A percentile compares a stretch with the other conserved stretches of the same genome.
Evolutionary conservation across 2,329 filamentous ascomycete species (phyloP).

Genomic region (Didymellaceae sp.): DNA sequence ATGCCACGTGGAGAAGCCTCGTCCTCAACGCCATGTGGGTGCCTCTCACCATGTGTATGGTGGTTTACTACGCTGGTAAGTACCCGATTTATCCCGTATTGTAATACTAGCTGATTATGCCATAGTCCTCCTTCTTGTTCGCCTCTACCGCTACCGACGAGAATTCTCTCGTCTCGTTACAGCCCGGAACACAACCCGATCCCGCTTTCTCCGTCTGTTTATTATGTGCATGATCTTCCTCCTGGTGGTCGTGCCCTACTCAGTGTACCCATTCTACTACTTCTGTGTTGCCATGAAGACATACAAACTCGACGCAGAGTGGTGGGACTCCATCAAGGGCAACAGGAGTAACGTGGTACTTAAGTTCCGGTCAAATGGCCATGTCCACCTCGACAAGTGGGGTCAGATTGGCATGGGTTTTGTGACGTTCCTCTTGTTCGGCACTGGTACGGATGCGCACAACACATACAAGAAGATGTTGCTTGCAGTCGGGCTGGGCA

Average conservation of each 20-base stretch:
- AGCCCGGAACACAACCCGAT: conserved; percentile 61
- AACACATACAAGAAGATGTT: conserved; percentile 39
- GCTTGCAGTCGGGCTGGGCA: conserved; percentile 35
- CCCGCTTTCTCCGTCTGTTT: conserved; percentile 68
- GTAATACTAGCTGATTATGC: conserved; percentile 17
- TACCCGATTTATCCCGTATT: conserved; percentile 8
- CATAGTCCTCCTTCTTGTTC: conserved; percentile 64
- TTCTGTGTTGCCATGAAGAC: conserved; percentile 40
- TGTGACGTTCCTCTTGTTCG: conserved; percentile 68
- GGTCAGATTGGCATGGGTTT: conserved; percentile 61
- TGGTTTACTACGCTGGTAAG: conserved; percentile 65
- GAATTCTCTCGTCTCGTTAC: conserved; percentile 64
- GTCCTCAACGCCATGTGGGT: conserved; percentile 64
- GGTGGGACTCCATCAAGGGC: conserved; percentile 62
- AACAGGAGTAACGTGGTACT: conserved; percentile 58
- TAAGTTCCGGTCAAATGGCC: conserved; percentile 54
- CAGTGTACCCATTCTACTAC: conserved; percentile 55
- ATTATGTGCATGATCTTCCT: conserved; percentile 61
- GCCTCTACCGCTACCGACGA: conserved; percentile 66
- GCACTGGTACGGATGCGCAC: conserved; percentile 66
- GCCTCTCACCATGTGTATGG: conserved; percentile 60
- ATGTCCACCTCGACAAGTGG: conserved; percentile 63
- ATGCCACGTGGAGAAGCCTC: conserved; percentile 64
- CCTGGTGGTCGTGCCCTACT: conserved; percentile 59
- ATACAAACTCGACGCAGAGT: conserved; percentile 47